Evolutionary conservation across 2,329 filamentous ascomycete species (phyloP), one percentile per base, ranked within the genome.

Genomic region (Ceratocystis colombiana): DNA sequence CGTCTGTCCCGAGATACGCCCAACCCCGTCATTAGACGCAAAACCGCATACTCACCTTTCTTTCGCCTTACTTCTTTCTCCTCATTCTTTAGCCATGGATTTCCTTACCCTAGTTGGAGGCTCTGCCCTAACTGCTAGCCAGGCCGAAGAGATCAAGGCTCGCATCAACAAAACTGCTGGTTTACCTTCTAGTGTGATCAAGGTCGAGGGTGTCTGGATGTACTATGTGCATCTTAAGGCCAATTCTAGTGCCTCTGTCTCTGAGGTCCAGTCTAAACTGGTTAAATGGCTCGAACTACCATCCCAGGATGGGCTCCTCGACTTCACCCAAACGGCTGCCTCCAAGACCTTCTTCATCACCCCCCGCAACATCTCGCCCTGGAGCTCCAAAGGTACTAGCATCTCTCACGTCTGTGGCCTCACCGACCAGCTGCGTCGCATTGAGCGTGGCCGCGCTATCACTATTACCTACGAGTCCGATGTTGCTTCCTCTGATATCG

Each of bases 341-440:
- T 41, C 64, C 30, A 68, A 68, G 67, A 68, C 67, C 45, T 68
- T 89, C 74, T 90, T 91, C 73, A 82, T 96, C 67, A 85, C 83
- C 61, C 93, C 93, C 22, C 84, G 93, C 70, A 88, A 89, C 71
- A 92, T 96, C 71, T 96, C 92, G 50, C 94, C 94, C 74, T 99
- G 94, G 94, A 96, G 91, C 77, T 96, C 92, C 66, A 92, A 96
- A 76, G 93, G 92, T 33, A 96, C 93, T 61, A 93, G 86, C 74
- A 96, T 97, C 74, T 88, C 93, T 65, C 86, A 94, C 70, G 93
- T 96, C 41, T 97, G 93, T 74, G 92, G 89, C 30, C 79, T 97
- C 68, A 84, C 86, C 71, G 78, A 82, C 53, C 76, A 84, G 64
- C 82, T 88, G 37, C 83, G 87, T 73, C 87, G 93, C 67, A 89